Base-by-base conservation (phyloP, 2,329 filamentous ascomycete genomes). In the Aquanectria penicillioides region DNA sequence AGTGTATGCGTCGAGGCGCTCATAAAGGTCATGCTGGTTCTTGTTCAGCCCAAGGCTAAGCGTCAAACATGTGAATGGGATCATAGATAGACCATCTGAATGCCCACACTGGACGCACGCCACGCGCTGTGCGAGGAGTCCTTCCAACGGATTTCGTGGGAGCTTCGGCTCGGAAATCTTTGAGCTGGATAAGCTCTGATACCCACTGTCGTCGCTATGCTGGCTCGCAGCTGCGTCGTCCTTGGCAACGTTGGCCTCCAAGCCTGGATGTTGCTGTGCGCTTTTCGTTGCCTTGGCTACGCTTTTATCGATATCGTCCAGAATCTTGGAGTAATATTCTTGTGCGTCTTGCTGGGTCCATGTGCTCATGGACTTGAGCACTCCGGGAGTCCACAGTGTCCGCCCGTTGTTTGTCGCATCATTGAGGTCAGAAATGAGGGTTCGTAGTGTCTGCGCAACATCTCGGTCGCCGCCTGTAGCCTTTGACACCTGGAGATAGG, bases 281-380 rank as follows among this genome's bases (percentile, higher is more conserved):
- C 57, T 64, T 6, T 73, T 69, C 15, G 75, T 69, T 40, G 82
- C 82, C 64, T 82, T 84, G 17, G 81, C 78, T 34, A 92, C 81
- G 71, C 96, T 92, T 69, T 89, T 90, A 69, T 97, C 92, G 23
- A 97, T 81, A 67, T 94, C 89, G 65, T 94, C 93, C 43, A 97
- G 76, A 12, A 99, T 83, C 70, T 94, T 96, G 13, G 93, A 94
- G 69, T 92, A 97, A 74, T 98, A 99, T 75, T 99, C 95, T 73
- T 98, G 95, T 5, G 95, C 95, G 77, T 99, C 95, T 76, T 99
- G 95, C 73, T 98, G 95, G 67, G 96, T 91, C 86, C 91, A 97
- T 25, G 92, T 97, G 75, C 90, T 94, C 89, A 98, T 96, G 9
- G 89, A 94, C 76, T 97, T 97, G 40, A 97, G 80, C 52, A 90